A percentile compares a stretch with the other conserved stretches of the same genome.
Evolutionary conservation across 768 basidiomycete species (phyloP).

Genomic region (Termitomyces sp.): DNA sequence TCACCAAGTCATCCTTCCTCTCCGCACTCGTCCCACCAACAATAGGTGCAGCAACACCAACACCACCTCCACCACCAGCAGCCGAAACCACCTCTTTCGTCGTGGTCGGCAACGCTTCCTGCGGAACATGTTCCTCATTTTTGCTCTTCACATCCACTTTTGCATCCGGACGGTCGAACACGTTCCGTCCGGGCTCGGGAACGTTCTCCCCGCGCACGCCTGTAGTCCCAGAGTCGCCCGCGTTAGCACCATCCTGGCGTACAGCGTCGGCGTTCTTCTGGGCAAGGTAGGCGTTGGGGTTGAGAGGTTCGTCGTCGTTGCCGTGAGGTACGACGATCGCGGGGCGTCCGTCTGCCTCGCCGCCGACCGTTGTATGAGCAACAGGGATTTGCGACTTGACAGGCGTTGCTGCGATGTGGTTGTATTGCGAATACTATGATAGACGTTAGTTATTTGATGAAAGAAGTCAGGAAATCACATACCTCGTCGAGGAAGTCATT

Average conservation of each 20-base stretch:
- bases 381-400: constrained; percentile 34
- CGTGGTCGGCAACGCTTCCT: constrained; percentile 13
- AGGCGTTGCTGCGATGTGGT: constrained; percentile 35
- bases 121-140: not conserved
- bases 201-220: constrained; percentile 45
- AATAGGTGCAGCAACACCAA: constrained; percentile 13
- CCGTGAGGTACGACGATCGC: constrained; percentile 47
- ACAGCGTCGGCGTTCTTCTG: constrained; percentile 9
- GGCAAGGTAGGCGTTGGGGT: constrained; percentile 3
- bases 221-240: constrained; percentile 21
- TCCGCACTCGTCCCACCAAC: constrained; percentile 17
- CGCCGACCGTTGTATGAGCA: constrained; percentile 48
- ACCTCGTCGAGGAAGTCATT: constrained; percentile 70
- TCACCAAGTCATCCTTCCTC: not conserved
- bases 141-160: constrained; percentile 43
- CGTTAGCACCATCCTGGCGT: constrained; percentile 9
- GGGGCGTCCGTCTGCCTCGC: constrained; percentile 51
- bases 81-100: constrained; percentile 12
- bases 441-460: constrained; percentile 3
- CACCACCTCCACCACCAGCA: constrained; percentile 11
- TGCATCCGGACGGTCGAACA: constrained; percentile 55
- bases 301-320: constrained; percentile 27
- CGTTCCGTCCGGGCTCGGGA: constrained; percentile 72
- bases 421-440: constrained; percentile 59
- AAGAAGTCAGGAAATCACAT: constrained; percentile 25